These are phyloP conservation scores for Ilyonectria sp. DNA, from an alignment of 2,329 filamentous ascomycete genomes.

Conservation along the genomic window DNA sequence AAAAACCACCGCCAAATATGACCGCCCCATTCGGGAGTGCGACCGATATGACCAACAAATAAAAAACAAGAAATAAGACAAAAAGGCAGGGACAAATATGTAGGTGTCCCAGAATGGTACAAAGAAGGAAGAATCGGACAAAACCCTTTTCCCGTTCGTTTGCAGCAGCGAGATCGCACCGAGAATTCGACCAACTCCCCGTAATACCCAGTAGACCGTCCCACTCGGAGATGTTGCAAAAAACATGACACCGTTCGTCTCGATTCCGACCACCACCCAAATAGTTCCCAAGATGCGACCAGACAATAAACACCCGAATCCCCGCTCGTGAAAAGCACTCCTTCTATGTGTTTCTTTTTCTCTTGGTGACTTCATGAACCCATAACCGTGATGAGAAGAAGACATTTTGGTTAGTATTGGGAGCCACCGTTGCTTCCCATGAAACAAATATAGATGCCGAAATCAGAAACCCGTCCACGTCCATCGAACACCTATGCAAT, in stretches of 20 bases:
- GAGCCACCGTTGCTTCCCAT: slow-evolving; percentile 45
- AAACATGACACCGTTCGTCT: slow-evolving; percentile 55
- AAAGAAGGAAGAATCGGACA: slow-evolving; percentile 48
- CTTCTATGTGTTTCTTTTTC: slow-evolving; percentile 63
- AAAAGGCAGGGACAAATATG: slow-evolving; percentile 50
- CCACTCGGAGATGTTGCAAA: slow-evolving; percentile 49
- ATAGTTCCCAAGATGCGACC: slow-evolving; percentile 53
- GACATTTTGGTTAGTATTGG: slow-evolving; percentile 50
- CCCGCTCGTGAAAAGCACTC: slow-evolving; percentile 53
- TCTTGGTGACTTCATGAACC: slow-evolving; percentile 64
- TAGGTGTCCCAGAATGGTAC: slow-evolving; percentile 49
- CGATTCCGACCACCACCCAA: slow-evolving; percentile 52
- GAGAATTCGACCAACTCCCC: slow-evolving; percentile 56
- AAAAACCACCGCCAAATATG: slow-evolving; percentile 40
- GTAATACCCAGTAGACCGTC: slow-evolving; percentile 51
- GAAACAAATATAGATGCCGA: slow-evolving; percentile 49
- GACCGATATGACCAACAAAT: slow-evolving; percentile 29
- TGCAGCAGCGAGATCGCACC: slow-evolving; percentile 50
- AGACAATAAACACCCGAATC: slow-evolving; percentile 56
- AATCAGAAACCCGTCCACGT: slow-evolving; percentile 46
- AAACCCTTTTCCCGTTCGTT: slow-evolving; percentile 50
- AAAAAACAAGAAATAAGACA: slow-evolving; percentile 40
- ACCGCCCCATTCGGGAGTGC: slow-evolving; percentile 31
- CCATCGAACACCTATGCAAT: slow-evolving; percentile 64
- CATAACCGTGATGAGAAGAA: slow-evolving; percentile 53